Base-by-base conservation (phyloP, 2,329 filamentous ascomycete species). In the Claviceps maximensis region DNA sequence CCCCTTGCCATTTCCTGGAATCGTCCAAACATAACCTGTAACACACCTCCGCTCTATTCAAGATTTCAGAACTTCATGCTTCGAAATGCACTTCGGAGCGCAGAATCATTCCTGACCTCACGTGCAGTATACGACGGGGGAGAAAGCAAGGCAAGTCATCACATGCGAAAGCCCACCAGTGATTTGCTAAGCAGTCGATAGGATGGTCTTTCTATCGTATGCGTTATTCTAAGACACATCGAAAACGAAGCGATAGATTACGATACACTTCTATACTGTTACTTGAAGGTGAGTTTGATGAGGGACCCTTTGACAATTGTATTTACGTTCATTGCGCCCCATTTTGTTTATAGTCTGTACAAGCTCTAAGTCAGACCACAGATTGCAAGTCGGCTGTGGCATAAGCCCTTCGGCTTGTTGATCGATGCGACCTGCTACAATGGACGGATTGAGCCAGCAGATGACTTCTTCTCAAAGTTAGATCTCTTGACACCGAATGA, bases 31-130 rank as follows among this genome's bases (percentile, higher is more conserved):
- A 79, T 86, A n/a, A 78, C 79, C 1, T 65, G 74, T 27, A 86
- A 85, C 57, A 78, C 68, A 19, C 82, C 82, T 4, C 78, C 80
- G 1, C 70, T 78, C 7, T 86, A 86, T 62, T 84, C 82, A 2
- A 73, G 81, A 25, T 86, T 86, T 58, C 83, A 86, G 58, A 80
- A 85, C 58, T 86, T 86, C 60, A 86, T 86, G 83, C 73, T 86
- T 47, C 77, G 78, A 19, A 84, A 86, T 62, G 82, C 82, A 2
- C 82, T 83, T 57, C 75, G 79, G 40, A 80, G 78, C 58, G 79
- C 77, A 0, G 83, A 85, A 58, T 83, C 80, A 2, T 79, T 83
- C 54, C 65, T 83, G 23, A 82, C 80, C 2, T 78, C 79, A 25
- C 74, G 82, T 23, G 82, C 82, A 27, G 79, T 86, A 13, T 86